Percentiles rank a stretch among this genome's conserved stretches.
These are phyloP conservation scores for Polyplosphaeria fusca DNA, from an alignment of 495 filamentous ascomycete genomes.

Conservation along the genomic window DNA sequence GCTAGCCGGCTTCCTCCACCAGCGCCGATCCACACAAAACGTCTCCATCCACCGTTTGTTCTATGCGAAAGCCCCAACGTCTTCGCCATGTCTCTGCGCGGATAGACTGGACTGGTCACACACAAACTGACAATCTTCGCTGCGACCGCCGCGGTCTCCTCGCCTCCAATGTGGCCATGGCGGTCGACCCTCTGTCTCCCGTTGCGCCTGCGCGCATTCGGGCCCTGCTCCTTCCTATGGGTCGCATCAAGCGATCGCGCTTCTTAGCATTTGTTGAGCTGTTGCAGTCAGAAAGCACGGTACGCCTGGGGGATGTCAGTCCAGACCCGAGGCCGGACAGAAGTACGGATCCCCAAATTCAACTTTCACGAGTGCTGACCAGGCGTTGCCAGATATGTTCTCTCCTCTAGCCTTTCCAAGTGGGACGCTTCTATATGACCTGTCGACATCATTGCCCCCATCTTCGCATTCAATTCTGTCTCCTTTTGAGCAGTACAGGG, in stretches of 20 bases:
- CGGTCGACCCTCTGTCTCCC: slow-evolving; percentile 78
- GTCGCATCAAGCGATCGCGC: slow-evolving; percentile 74
- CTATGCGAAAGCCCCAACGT: too few species aligned
- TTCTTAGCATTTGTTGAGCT: slow-evolving; percentile 76
- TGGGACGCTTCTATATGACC: slow-evolving; percentile 85
- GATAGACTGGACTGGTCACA: too few species aligned
- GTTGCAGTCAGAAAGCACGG: slow-evolving; percentile 73
- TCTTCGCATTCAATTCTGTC: slow-evolving; percentile 72
- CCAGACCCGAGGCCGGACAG: slow-evolving; percentile 82
- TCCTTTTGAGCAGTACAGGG: slow-evolving; percentile 81
- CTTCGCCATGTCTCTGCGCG: too few species aligned
- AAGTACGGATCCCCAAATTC: slow-evolving; percentile 55
- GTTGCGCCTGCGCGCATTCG: slow-evolving; percentile 84
- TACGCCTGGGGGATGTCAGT: slow-evolving; percentile 86
- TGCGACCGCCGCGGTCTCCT: slow-evolving; percentile 1
- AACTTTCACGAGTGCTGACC: slow-evolving; percentile 35
- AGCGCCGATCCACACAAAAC: too few species aligned
- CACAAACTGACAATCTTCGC: too few species aligned
- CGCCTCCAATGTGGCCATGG: slow-evolving; percentile 53
- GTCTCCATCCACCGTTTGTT: too few species aligned
- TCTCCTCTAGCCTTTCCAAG: slow-evolving; percentile 88
- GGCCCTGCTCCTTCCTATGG: slow-evolving; percentile 79
- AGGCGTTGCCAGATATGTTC: slow-evolving; percentile 66
- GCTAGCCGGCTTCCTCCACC: too few species aligned
- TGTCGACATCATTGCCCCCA: slow-evolving; percentile 73